Base-by-base conservation (phyloP, 2,329 filamentous ascomycete genomes). In the Ceratocystis diversiconidia region DNA sequence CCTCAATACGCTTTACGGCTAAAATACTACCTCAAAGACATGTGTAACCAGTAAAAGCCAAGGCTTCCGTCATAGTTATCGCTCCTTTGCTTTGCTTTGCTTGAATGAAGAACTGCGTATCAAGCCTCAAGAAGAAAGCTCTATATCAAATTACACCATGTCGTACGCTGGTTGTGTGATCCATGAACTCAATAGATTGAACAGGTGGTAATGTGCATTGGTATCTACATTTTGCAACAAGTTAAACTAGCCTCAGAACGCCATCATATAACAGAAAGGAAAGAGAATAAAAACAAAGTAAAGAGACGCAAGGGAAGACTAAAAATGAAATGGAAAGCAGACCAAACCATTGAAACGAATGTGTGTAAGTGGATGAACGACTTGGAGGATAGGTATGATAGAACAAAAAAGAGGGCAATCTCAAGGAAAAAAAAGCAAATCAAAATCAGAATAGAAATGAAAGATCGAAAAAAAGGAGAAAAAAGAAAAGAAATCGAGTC, bases 241-340 rank as follows among this genome's bases (percentile, higher is more conserved):
- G 57, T 50, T 61, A 50, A 61, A 60, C 48, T 44, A 60, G 46
- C 65, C 65, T 63, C 36, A 50, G 43, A 67, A 67, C 65, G 65
- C 65, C 65, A 65, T 67, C 65, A 57, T 64, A 50, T 64, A 64
- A 30, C 55, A 46, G 8, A 30, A 62, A 62, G 52, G 19, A 52
- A 62, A 65, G 50, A 5, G 17, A 60, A 46, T 25, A 60, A 60
- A 55, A 48, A 48, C 43, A 52, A 65, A 44, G 22, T n/a, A 52
- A 63, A 63, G 7, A 6, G 61, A 43, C 50, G 52, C 62, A 64
- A 61, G 25, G 63, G 32, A 52, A 62, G 36, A 62, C 15, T 25
- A 60, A 64, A n/a, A 59, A 5, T 25, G 15, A 57, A 55, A 64
- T 41, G 36, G 3, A 41, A n/a, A 64, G 32, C 48, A 63, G 28